A percentile compares a stretch with the other conserved stretches of the same genome.
phyloP scores from a whole-genome alignment of 169 alveolate species.

The Perkinsus chesapeaki region DNA sequence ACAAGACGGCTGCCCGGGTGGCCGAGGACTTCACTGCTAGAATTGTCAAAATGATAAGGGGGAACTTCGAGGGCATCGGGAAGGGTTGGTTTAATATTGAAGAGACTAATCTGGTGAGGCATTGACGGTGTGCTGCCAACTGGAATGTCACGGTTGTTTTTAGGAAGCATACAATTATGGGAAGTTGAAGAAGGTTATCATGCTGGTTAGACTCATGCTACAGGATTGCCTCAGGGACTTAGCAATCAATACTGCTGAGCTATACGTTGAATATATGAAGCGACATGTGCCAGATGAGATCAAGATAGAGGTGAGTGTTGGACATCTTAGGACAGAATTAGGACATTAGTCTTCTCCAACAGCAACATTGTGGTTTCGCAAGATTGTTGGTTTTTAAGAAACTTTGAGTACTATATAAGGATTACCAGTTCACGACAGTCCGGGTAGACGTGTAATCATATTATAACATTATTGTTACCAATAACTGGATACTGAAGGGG shows the following conservation, averaged over 20 bases:
- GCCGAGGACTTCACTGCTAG: constrained; percentile 23
- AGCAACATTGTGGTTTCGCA: too few species aligned
- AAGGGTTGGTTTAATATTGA: constrained; percentile 86
- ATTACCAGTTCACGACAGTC: too few species aligned
- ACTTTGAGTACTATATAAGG: too few species aligned
- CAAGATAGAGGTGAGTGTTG: not conserved
- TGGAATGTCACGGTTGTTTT: not conserved
- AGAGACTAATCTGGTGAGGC: constrained; percentile 51
- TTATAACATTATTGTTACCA: too few species aligned
- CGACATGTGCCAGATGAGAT: not conserved
- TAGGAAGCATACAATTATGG: constrained; percentile 84
- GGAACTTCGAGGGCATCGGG: constrained; percentile 67
- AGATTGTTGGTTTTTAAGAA: too few species aligned
- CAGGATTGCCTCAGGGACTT: constrained; percentile 52
- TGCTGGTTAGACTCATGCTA: constrained; percentile 76
- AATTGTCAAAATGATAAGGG: constrained; percentile 50
- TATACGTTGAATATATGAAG: not conserved
- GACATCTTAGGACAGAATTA: too few species aligned
- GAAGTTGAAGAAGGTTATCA: constrained; percentile 73
- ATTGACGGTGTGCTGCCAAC: not conserved
- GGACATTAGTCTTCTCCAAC: too few species aligned
- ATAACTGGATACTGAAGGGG: too few species aligned
- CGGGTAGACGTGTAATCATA: too few species aligned
- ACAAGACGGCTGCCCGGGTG: not conserved
- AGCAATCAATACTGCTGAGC: not conserved